Base-by-base conservation (phyloP, 2,329 filamentous ascomycete species). In the Knoxdaviesia proteae region DNA sequence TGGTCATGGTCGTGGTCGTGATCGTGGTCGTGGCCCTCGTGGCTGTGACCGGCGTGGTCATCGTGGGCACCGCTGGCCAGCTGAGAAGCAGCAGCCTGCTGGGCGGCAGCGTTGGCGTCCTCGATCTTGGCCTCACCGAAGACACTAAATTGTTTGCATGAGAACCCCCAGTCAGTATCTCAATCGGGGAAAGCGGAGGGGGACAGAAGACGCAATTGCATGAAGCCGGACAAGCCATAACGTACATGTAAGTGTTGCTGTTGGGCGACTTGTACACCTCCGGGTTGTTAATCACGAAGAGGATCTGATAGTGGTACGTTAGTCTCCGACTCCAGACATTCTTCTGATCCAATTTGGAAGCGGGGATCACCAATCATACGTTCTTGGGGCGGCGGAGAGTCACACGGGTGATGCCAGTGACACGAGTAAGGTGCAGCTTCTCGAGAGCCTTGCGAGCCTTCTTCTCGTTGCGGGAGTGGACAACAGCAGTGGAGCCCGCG, bases 61-160 rank as follows among this genome's bases (percentile, higher is more conserved):
- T 68, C 65, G 53, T 68, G 67, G 48, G 71, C 71, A 54, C 77
- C 79, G 56, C 77, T 78, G 55, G 86, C 86, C 54, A 98, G 83
- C 69, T 94, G 87, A 68, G 92, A 84, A 55, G 88, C 88, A 55
- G 90, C 90, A 53, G 83, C 84, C 56, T 88, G 84, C 71, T 96
- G 90, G 57, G 88, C 88, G 61, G 88, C 84, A 56, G 90, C 92
- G 80, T 96, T 98, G 58, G 96, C 74, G 67, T 98, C 92, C 77
- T 98, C 90, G 52, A 98, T 96, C 83, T 98, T 98, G 61, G 92
- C 90, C 74, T 98, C 92, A 64, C 90, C 90, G 62, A 98, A 98
- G 65, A 96, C 92, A 68, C 88, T 94, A 54, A 38, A 38, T 5
- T 6, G 8, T 11, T 9, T 11, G 29, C 36, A 34, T 37, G 36